Evolutionary conservation across 75 land plant species (phyloP), one percentile per base, ranked within the genome.

Genomic region (Ceratopteris richardii): DNA sequence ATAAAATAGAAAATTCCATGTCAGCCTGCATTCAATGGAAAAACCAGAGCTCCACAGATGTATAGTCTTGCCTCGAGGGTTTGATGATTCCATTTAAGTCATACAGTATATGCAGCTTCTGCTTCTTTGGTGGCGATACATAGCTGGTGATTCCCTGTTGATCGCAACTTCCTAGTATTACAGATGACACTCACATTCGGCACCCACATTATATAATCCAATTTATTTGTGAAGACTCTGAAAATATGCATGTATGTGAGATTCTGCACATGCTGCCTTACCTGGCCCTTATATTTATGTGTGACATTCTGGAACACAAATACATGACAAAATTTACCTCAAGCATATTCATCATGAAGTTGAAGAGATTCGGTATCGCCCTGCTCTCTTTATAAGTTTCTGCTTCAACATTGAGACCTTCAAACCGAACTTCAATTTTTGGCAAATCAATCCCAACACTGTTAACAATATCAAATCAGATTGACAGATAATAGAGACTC

Each of bases 81-180:
- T 80, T 83, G 29, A 84, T 60, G 58, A 83, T 70, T 22, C 91
- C 91, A 56, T 79, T 83, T 14, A 84, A 69, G 62, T 87, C 66
- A 22, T 72, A 37, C 2, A 87, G 75, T 31, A 87, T 83, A 7
- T 51, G 29, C 29, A 83, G 57, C 9, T 22, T 28, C 19, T 33
- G 60, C 72, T 84, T 87, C 56, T 66, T 61, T 25, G 67, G 66
- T 1, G 81, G 63, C 29, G 75, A 51, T 10, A 80, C 56, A 52
- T 2, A 28, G 17, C 48, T 46, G 21, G 21, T 7, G 17, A 46
- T 5, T 20, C 21, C 48, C 48, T 46, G 14, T n/a, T n/a, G n/a
- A n/a, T n/a, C n/a, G n/a, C n/a, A n/a, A n/a, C n/a, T n/a, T n/a
- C n/a, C n/a, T n/a, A n/a, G n/a, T n/a, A n/a, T n/a, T n/a, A n/a